These are phyloP conservation scores for Takashimella koratensis DNA, from an alignment of 1,284 basidiomycete genomes.

Conservation along the genomic window DNA sequence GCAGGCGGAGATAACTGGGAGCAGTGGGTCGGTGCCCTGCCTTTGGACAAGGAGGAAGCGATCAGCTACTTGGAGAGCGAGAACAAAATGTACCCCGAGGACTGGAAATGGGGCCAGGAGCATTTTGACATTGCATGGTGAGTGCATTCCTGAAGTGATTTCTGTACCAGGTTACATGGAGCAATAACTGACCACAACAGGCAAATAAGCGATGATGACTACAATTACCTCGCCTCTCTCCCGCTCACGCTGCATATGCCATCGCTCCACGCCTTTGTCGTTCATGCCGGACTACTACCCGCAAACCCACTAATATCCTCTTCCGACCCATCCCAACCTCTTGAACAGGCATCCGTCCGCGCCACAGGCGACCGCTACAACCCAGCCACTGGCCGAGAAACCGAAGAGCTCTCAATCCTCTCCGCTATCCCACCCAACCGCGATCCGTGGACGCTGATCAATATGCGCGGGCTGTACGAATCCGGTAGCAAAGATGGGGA, in stretches of 20 bases:
- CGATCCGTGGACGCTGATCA: conserved; percentile 68
- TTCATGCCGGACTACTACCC: conserved; percentile 77
- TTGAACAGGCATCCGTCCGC: conserved; percentile 50
- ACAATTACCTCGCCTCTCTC: conserved; percentile 63
- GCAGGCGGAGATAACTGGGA: conserved; percentile 38
- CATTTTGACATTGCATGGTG: conserved; percentile 70
- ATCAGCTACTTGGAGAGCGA: conserved; percentile 13
- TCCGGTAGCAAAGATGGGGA: conserved; percentile 49
- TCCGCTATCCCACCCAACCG: conserved; percentile 65
- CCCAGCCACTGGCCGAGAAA: conserved; percentile 9
- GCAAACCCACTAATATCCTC: conserved; percentile 56
- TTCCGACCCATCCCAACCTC: conserved; percentile 61
- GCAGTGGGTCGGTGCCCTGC: conserved; percentile 20
- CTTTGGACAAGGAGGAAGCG: conserved; percentile 12
- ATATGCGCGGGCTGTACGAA: conserved; percentile 65
- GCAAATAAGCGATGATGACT: conserved; percentile 49
- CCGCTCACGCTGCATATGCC: conserved; percentile 75
- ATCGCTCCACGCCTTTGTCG: conserved; percentile 68
- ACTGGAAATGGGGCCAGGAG: conserved; percentile 68
- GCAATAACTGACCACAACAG: too few relatives aligned
- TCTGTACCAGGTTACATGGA: too few relatives aligned
- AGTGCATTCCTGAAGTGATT: conserved; percentile 10
- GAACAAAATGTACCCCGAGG: conserved; percentile 38
- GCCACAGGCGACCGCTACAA: conserved; percentile 8
- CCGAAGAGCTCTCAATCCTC: conserved; percentile 56